A percentile compares a stretch with the other conserved stretches of the same genome.
Conservation (phyloP, 2,329 filamentous ascomycete genomes). For the Pseudogymnoascus sp. region DNA sequence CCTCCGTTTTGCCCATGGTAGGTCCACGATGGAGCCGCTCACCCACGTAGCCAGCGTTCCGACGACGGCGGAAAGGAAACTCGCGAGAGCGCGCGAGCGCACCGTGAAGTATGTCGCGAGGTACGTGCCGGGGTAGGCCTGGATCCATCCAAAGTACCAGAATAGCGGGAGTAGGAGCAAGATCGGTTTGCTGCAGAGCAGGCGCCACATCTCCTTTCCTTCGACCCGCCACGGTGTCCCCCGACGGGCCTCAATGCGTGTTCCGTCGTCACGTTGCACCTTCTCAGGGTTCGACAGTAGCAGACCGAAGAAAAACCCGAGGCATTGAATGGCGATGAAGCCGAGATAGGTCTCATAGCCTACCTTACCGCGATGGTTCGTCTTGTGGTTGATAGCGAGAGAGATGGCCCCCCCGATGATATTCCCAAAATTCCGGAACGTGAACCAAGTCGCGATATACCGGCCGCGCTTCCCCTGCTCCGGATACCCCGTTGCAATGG, state of each 20-base stretch:
- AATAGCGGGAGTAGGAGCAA: constrained; percentile 33
- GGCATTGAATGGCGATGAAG: constrained; percentile 41
- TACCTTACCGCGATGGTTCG: constrained; percentile 32
- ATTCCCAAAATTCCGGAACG: constrained; percentile 34
- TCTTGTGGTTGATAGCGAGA: constrained; percentile 38
- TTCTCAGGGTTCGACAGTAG: constrained; percentile 39
- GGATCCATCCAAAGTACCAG: constrained; percentile 30
- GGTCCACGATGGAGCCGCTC: constrained; percentile 30
- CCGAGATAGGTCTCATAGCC: constrained; percentile 36
- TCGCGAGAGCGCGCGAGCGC: constrained; percentile 32
- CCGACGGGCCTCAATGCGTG: constrained; percentile 27
- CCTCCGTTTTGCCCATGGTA: constrained; percentile 33
- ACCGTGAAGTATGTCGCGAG: constrained; percentile 37
- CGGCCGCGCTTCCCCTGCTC: constrained; percentile 21
- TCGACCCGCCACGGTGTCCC: constrained; percentile 29
- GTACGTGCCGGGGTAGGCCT: constrained; percentile 36
- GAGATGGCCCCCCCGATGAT: constrained; percentile 45
- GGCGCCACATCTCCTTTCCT: constrained; percentile 31
- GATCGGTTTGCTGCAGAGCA: constrained; percentile 29
- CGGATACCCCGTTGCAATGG: constrained; percentile 35
- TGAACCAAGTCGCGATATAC: constrained; percentile 32
- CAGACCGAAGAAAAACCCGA: constrained; percentile 36
- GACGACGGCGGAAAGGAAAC: constrained; percentile 20
- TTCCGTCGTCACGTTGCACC: constrained; percentile 37
- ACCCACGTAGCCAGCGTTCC: constrained; percentile 30